Base-by-base conservation (phyloP, 129 eudicot genomes). In the Oenanthe sinensis region DNA sequence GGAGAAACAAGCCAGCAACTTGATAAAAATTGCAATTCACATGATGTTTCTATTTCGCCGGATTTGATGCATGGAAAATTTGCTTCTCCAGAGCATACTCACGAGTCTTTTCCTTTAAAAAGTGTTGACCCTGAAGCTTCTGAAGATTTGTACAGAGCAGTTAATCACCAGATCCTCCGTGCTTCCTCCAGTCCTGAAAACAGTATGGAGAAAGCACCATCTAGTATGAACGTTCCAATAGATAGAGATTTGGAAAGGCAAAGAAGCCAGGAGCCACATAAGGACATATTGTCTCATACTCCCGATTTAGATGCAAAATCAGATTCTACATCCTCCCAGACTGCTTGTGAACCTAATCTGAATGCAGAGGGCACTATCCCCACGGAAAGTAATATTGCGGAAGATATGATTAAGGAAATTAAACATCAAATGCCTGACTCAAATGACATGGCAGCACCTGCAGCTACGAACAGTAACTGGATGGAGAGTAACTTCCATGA, bases 401-500 rank as follows among this genome's bases (percentile, higher is more conserved):
- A 85, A 65, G 81, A 68, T 44, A 63, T 26, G 40, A 77, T 42
- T 69, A 75, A 76, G 78, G 77, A 36, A 58, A 0, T 20, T 4
- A 75, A 74, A 44, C 77, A 19, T 82, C 67, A 45, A 74, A 40
- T 44, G 26, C 78, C 83, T n/a, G 82, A 62, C 65, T 58, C 58
- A 67, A 82, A 65, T 70, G 82, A 58, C 4, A 80, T 72, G 80
- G 83, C 72, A 37, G 80, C 78, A 75, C 81, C 82, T 72, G 72
- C 83, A 19, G 75, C 49, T 15, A 79, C 79, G 33, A 86, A 84
- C 24, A 91, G 89, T 81, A 95, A 84, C 58, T 95, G 97, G 97
- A 48, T 90, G 82, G 97, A 91, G 82, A 89, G 88, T 71, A 91
- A 95, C 75, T 95, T 88, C 71, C 88, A 90, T 74, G 97, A 95